These are phyloP conservation scores for Pelagophyceae sp. DNA, from an alignment of 352 stramenopile genomes.

Conservation along the genomic window DNA sequence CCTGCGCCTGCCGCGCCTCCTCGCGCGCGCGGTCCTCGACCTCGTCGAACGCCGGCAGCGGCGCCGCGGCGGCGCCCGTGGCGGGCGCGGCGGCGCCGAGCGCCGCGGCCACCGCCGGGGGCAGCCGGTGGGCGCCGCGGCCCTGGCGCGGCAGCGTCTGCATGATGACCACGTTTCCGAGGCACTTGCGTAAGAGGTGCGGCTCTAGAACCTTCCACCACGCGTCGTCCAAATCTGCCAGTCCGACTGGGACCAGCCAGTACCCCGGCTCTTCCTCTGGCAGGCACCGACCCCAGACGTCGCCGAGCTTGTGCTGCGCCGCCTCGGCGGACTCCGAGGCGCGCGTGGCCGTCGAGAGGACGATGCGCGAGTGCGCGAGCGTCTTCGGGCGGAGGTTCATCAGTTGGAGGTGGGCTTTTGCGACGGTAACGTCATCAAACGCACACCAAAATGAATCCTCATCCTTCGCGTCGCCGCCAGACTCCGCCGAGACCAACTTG, in stretches of 20 bases:
- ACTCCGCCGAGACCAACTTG: not conserved
- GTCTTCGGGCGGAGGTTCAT: conserved; percentile 12
- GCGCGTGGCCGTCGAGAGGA: not conserved
- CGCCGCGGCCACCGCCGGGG: not conserved
- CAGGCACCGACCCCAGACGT: conserved; percentile 4
- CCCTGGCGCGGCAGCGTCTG: not conserved
- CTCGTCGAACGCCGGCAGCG: not conserved
- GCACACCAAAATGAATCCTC: not conserved
- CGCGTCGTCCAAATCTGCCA: not conserved
- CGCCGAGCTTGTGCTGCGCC: not conserved
- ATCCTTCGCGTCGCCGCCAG: not conserved
- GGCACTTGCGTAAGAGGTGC: not conserved
- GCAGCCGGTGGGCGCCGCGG: too few relatives aligned
- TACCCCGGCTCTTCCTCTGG: not conserved
- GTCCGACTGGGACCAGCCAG: not conserved
- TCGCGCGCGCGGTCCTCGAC: not conserved
- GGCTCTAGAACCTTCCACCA: conserved; percentile 19
- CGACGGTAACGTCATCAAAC: not conserved
- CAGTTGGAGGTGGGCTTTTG: conserved; percentile 1
- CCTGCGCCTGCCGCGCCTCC: not conserved
- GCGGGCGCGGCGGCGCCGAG: not conserved
- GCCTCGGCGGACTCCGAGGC: not conserved
- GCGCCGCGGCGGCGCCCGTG: not conserved
- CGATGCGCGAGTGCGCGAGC: not conserved
- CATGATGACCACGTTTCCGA: not conserved